A percentile compares a stretch with the other conserved stretches of the same genome.
Evolutionary conservation across 768 basidiomycete species (phyloP).

Genomic region (Tricholoma matsutake): DNA sequence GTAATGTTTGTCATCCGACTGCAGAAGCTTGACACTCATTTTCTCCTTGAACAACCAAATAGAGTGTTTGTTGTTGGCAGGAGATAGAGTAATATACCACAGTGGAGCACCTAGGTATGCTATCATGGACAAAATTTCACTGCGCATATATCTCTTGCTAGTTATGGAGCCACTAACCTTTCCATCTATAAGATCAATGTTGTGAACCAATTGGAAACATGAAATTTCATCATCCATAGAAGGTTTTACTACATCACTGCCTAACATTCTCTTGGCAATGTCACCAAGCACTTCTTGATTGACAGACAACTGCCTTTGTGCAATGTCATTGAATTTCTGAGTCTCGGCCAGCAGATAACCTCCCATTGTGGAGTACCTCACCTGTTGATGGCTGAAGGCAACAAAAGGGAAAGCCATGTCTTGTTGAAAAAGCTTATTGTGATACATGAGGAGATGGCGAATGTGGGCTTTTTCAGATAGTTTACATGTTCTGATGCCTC

Average conservation of each 20-base stretch:
- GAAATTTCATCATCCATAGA: too few relatives aligned
- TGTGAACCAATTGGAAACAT: too few relatives aligned
- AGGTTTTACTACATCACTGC: slow-evolving; percentile 1
- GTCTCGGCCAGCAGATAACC: slow-evolving; percentile 27
- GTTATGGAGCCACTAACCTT: slow-evolving; percentile 22
- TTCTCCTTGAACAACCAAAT: slow-evolving; percentile 17
- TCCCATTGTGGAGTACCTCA: slow-evolving; percentile 23
- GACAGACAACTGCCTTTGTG: slow-evolving; percentile 16
- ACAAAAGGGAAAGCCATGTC: slow-evolving; percentile 32
- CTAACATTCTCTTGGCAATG: slow-evolving; percentile 17
- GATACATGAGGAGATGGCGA: slow-evolving; percentile 27
- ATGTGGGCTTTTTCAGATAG: too few relatives aligned
- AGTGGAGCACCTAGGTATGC: slow-evolving; percentile 21
- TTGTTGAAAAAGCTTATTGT: slow-evolving; percentile 34
- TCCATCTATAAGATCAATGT: background rate
- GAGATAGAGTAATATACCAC: slow-evolving; percentile 35
- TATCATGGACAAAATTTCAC: slow-evolving; percentile 26
- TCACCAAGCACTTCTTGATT: slow-evolving; percentile 17
- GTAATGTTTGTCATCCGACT: too few relatives aligned
- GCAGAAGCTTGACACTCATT: too few relatives aligned
- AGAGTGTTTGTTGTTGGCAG: slow-evolving; percentile 26
- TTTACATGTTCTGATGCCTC: too few relatives aligned
- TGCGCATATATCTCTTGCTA: slow-evolving; percentile 22
- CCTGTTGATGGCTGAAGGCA: slow-evolving; percentile 32
- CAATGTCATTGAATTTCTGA: slow-evolving; percentile 22